A percentile compares a stretch with the other conserved stretches of the same genome.
phyloP scores from a whole-genome alignment of 1,139 yeast genomes.

The Debaryomycetaceae sp. region DNA sequence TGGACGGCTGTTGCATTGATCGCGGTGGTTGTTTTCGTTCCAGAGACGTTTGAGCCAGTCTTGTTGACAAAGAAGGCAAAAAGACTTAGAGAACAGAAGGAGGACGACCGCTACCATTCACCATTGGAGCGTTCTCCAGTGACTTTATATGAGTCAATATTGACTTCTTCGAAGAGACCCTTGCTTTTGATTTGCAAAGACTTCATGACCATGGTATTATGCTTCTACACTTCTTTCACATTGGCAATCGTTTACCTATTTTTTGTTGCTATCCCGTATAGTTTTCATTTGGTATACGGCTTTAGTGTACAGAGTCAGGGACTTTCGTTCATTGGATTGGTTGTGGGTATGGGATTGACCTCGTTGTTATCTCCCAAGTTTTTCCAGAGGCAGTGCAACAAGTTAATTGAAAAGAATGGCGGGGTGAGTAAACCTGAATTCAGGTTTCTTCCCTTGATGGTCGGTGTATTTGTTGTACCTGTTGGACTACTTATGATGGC shows the following conservation, averaged over 20 bases:
- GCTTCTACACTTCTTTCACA: slow-evolving; percentile 60
- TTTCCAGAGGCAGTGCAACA: slow-evolving; percentile 19
- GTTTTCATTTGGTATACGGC: slow-evolving; percentile 44
- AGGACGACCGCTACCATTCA: slow-evolving; percentile 35
- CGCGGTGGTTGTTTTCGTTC: slow-evolving; percentile 16
- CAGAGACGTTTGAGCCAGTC: slow-evolving; percentile 19
- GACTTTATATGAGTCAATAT: slow-evolving; percentile 24
- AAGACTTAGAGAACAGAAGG: slow-evolving; percentile 12
- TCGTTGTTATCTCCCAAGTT: slow-evolving; percentile 19
- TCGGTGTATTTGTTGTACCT: slow-evolving; percentile 35
- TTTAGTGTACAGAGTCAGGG: slow-evolving; percentile 40
- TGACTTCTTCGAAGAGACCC: slow-evolving; percentile 50
- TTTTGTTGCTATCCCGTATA: slow-evolving; percentile 61
- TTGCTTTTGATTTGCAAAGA: slow-evolving; percentile 50
- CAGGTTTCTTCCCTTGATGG: slow-evolving; percentile 33
- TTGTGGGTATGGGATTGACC: slow-evolving; percentile 42
- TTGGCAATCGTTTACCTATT: slow-evolving; percentile 60
- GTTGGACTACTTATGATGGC: slow-evolving; percentile 38
- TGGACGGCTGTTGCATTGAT: slow-evolving; percentile 17
- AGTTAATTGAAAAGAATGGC: slow-evolving; percentile 22
- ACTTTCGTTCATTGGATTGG: slow-evolving; percentile 50
- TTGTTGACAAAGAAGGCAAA: slow-evolving; percentile 13
- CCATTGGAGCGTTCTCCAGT: slow-evolving; percentile 38
- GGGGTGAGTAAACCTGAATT: slow-evolving; percentile 35
- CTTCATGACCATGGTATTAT: slow-evolving; percentile 58